Evolutionary conservation across 768 basidiomycete species (phyloP).

Genomic region (Mycena sanguinolenta): DNA sequence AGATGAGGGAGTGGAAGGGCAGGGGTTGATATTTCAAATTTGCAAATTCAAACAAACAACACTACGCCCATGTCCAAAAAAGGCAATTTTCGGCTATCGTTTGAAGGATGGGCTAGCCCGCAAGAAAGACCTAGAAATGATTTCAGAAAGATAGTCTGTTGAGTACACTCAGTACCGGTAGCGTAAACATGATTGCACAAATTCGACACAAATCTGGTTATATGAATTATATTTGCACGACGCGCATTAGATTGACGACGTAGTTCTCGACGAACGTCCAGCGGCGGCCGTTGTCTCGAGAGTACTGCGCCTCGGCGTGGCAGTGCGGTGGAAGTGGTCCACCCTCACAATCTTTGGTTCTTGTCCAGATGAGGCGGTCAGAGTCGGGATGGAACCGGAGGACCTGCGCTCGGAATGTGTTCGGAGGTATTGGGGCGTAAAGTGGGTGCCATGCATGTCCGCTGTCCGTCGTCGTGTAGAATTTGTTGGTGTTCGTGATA

Average conservation of each 20-base stretch:
- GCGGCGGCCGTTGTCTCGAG: conserved; percentile 78
- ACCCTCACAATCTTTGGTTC: conserved; percentile 74
- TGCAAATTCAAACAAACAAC: too few species aligned
- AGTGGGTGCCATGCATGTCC: conserved; percentile 78
- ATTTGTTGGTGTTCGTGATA: conserved; percentile 74
- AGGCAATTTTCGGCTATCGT: too few species aligned
- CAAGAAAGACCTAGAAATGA: too few species aligned
- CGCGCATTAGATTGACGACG: conserved; percentile 84
- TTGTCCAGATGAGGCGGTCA: conserved; percentile 92
- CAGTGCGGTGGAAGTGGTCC: conserved; percentile 63
- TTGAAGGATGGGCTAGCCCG: too few species aligned
- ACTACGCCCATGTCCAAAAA: too few species aligned
- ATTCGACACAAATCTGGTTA: too few species aligned
- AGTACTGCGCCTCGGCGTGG: conserved; percentile 81
- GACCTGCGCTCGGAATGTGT: conserved; percentile 79
- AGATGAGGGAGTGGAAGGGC: too few species aligned
- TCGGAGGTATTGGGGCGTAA: conserved; percentile 78
- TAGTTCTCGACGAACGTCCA: conserved; percentile 89
- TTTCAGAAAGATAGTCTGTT: too few species aligned
- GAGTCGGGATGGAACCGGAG: conserved; percentile 90
- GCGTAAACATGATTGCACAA: too few species aligned
- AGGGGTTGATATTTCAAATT: too few species aligned
- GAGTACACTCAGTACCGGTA: too few species aligned
- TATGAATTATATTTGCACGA: too few species aligned
- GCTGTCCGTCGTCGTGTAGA: conserved; percentile 87